Evolutionary conservation across 257 asterid species (phyloP), one percentile per base, ranked within the genome.

Genomic region (Solanum piurae): DNA sequence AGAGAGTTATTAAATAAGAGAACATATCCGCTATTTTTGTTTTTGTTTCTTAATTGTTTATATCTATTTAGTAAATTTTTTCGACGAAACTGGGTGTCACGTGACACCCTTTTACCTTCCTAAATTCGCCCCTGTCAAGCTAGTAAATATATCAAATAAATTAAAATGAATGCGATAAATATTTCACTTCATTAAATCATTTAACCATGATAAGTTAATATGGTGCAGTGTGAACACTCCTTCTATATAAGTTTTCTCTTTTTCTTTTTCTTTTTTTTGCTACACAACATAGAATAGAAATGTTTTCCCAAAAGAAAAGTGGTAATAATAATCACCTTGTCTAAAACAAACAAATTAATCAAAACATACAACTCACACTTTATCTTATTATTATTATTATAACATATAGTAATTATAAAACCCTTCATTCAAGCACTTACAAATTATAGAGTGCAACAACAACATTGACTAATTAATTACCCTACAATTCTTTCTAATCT

Each of bases 401-500:
- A 18, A 52, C 12, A 40, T 16, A 16, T 18, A 20, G 9, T 20
- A 58, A 68, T 68, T 69, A 29, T 29, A 34, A 34, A 5, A 34
- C 5, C 46, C 13, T 73, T 31, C 44, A 34, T 36, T 73, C 7
- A 31, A 73, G 20, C 29, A 73, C 11, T 72, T 34, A 36, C 23
- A 9, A 34, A 9, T 36, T 73, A 3, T 20, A 73, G 49, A 36
- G 23, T 21, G 16, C 49, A 74, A 74, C 49, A 74, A 74, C 82
- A 74, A 74, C 29, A 4, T 74, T 18, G 9, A 20, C 46, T 74
- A 74, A 34, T 34, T 95, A 1, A 89, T 89, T 71, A 87, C 91
- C 92, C 98, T 92, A 55, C 98, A 95, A 84, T 95, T 93, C 89
- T 87, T 93, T 69, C 98, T 86, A 58, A 95, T 91, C 92, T 95